Evolutionary conservation across 1,284 basidiomycete genomes (phyloP), one percentile per base, ranked within the genome.

Genomic region (Farysia itapuensis): DNA sequence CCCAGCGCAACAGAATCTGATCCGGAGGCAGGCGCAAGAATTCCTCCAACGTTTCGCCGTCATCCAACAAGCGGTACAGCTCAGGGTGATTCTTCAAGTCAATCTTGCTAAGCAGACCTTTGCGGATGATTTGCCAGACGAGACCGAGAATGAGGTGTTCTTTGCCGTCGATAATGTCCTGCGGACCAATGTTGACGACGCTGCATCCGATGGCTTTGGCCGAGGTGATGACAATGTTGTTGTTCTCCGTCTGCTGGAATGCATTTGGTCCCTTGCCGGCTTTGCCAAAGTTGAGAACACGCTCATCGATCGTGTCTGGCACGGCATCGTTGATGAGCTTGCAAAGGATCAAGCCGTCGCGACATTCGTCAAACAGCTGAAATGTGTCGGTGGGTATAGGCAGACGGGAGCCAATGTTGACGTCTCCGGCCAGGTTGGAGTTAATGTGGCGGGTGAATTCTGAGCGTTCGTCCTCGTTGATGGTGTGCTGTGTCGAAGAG

Each of bases 201-300:
- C 89, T 93, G 77, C 95, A 96, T 26, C 94, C 94, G 65, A 98
- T 97, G 78, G 89, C 94, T 79, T 96, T 94, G 32, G 94, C 86
- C 24, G 95, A 98, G 9, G 90, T 89, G 79, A 98, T 96, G 76
- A 98, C 94, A 70, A 98, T 94, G 80, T 97, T 98, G 82, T 98
- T 97, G 82, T 98, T 98, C 79, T 98, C 94, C 0, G 94, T 97
- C 78, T 96, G 96, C 76, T 97, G 92, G 85, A 98, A 98, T 91
- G 96, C 48, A 93, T 84, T 16, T 85, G 84, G 67, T 58, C 74
- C 74, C 63, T 80, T 80, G 32, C 78, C 79, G 14, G 52, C 75
- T 19, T 77, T 74, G 39, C 68, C 72, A 29, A 63, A 53, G 82
- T 98, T 98, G 67, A 98, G 82, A 4, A 97, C 94, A 83, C 94